Percentiles rank a stretch among this genome's conserved stretches.
Conservation (phyloP, 495 filamentous ascomycete species). For the Penicillium crystallinum region DNA sequence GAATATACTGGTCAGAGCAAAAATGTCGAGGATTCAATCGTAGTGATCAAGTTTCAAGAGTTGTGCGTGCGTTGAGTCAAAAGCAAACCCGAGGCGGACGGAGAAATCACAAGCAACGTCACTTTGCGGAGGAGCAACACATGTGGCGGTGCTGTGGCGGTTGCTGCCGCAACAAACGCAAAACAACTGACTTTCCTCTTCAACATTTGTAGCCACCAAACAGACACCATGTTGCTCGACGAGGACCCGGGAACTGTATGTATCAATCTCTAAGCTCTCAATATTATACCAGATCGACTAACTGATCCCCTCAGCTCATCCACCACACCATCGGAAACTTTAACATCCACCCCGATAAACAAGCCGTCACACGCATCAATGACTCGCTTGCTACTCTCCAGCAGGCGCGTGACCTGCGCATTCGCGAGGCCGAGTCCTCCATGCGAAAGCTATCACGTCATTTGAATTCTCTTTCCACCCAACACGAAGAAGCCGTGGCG, state of each 20-base stretch:
- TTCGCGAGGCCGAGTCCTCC: slow-evolving; percentile 63
- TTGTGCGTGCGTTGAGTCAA: not conserved
- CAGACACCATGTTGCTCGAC: slow-evolving; percentile 83
- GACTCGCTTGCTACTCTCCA: slow-evolving; percentile 74
- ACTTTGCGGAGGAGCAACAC: slow-evolving; percentile 28
- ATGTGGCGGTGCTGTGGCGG: slow-evolving; percentile 49
- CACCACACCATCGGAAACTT: slow-evolving; percentile 87
- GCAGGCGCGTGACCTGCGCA: slow-evolving; percentile 69
- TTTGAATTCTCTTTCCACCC: slow-evolving; percentile 59
- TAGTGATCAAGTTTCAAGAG: not conserved
- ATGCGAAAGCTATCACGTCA: slow-evolving; percentile 71
- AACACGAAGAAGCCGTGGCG: slow-evolving; percentile 65
- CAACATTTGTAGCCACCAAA: not conserved
- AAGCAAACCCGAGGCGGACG: not conserved
- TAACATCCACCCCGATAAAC: slow-evolving; percentile 83
- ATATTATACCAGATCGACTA: not conserved
- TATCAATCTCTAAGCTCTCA: slow-evolving; percentile 1
- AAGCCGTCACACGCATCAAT: slow-evolving; percentile 78
- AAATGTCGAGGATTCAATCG: not conserved
- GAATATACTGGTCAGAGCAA: not conserved
- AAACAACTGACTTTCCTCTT: slow-evolving; percentile 14
- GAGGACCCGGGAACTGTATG: slow-evolving; percentile 83
- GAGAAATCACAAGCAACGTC: slow-evolving; percentile 24
- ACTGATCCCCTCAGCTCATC: slow-evolving; percentile 62
- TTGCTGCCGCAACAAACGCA: slow-evolving; percentile 46